A percentile compares a stretch with the other conserved stretches of the same genome.
Evolutionary conservation across 306 rosid species (phyloP).

Genomic region (Trifolium subterraneum): DNA sequence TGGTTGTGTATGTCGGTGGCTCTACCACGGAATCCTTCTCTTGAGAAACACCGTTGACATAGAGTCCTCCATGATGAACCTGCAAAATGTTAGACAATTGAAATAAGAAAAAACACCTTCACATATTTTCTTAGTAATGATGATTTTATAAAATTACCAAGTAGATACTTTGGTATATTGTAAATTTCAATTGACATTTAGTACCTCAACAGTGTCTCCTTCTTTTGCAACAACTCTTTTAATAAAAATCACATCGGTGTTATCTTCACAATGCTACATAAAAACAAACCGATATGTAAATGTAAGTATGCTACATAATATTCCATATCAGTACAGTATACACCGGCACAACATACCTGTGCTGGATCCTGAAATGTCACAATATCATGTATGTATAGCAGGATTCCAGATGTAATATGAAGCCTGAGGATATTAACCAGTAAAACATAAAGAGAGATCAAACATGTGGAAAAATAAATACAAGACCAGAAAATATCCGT

Average conservation of each 20-base stretch:
- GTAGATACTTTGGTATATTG: neutral
- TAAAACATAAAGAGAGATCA: conserved; percentile 32
- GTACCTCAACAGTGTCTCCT: conserved; percentile 84
- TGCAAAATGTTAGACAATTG: conserved; percentile 41
- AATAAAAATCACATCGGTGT: conserved; percentile 57
- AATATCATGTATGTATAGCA: conserved; percentile 67
- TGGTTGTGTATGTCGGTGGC: conserved; percentile 54
- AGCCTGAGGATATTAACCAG: conserved; percentile 58
- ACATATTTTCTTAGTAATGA: conserved; percentile 15
- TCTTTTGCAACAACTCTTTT: conserved; percentile 90
- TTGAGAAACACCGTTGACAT: conserved; percentile 70
- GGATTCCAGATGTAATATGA: conserved; percentile 74
- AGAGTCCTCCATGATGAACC: conserved; percentile 71
- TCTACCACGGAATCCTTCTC: conserved; percentile 71
- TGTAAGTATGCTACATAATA: conserved; percentile 27
- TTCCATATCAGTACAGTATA: conserved; percentile 17
- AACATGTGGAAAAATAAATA: no score
- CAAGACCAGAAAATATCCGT: conserved; percentile 15
- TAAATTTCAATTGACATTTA: neutral
- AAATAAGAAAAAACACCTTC: conserved; percentile 30
- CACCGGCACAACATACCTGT: conserved; percentile 59
- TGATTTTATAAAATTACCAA: conserved; percentile 20
- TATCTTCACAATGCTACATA: conserved; percentile 55
- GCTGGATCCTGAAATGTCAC: conserved; percentile 81
- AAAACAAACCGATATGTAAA: conserved; percentile 46